Percentiles rank a stretch among this genome's conserved stretches.
Conservation (phyloP, 805 yeast species). For the Scheffersomyces stipitis region DNA sequence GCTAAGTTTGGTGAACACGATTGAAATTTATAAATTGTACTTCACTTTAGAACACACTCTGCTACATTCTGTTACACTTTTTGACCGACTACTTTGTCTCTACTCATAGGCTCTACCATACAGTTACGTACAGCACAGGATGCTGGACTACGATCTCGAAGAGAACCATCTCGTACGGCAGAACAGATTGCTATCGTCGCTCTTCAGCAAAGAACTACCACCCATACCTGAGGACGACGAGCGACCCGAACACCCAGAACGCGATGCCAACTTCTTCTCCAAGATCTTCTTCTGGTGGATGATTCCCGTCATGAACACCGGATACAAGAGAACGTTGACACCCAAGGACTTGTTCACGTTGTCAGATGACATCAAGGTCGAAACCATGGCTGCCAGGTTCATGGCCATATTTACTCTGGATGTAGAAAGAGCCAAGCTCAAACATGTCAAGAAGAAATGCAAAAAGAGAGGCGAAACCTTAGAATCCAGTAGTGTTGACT, state of each 20-base stretch:
- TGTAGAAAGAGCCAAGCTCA: neutral
- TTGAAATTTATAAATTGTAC: too few species aligned
- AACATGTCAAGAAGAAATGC: slow-evolving; percentile 8
- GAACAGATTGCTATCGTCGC: neutral
- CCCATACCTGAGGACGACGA: slow-evolving; percentile 13
- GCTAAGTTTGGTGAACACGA: too few species aligned
- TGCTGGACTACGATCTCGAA: too few species aligned
- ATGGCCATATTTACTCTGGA: neutral
- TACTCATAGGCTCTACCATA: too few species aligned
- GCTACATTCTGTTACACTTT: too few species aligned
- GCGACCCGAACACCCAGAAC: slow-evolving; percentile 5
- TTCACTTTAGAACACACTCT: too few species aligned
- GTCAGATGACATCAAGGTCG: slow-evolving; percentile 3
- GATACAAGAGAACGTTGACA: slow-evolving; percentile 6
- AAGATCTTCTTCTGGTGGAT: slow-evolving; percentile 18
- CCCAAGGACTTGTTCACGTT: slow-evolving; percentile 5
- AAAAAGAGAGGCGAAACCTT: slow-evolving; percentile 8
- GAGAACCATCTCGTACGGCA: too few species aligned
- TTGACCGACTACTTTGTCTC: too few species aligned
- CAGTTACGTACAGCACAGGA: too few species aligned
- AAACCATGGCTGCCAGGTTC: slow-evolving; percentile 1
- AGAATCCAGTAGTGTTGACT: neutral
- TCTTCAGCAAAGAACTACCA: neutral
- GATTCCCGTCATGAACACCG: slow-evolving; percentile 3
- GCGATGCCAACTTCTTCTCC: slow-evolving; percentile 9